Evolutionary conservation across 1,139 yeast genomes (phyloP), one percentile per base, ranked within the genome.

Genomic region (Taphrina pruni): DNA sequence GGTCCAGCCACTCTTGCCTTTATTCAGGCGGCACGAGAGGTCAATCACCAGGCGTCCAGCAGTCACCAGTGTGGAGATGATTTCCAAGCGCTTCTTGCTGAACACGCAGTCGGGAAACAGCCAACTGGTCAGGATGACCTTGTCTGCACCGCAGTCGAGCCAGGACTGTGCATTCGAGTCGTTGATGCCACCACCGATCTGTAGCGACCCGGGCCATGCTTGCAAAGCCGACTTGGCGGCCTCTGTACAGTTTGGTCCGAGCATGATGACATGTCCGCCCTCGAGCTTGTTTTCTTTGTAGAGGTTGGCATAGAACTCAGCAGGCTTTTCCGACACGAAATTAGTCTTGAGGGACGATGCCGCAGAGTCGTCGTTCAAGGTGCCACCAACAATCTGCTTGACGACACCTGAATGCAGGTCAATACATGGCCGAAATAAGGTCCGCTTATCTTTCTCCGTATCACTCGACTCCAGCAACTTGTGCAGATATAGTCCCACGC

Each of bases 341-440:
- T 94, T 95, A 55, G 97, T 95, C 51, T 82, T 79, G 14, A 88
- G 82, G 1, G 78, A 73, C 6, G 79, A 73, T n/a, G 72, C 72
- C 26, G 75, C 75, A 61, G 73, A 60, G 1, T 64, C 61, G 70
- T 83, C 82, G 0, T 83, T 81, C 35, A 95, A 82, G 0, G 97
- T 89, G 0, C 97, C 97, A 2, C 99, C 99, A 0, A 95, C 98
- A 66, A 94, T 94, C 78, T 94, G 99, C 77, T 94, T 95, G 72
- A 94, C 99, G 73, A 90, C 88, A 1, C 99, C 99, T 5, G 89
- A 85, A 77, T 94, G 99, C 72, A 94, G 87, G 78, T 94, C 99
- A 55, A 94, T 94, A 75, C 99, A 94, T 0, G 98, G 99, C 76
- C 94, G 86, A 79, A 90, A 95, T 71, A 84, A 83, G 0, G 98